Conservation (phyloP, 2,329 filamentous ascomycete genomes). For the Colletotrichum sp. region DNA sequence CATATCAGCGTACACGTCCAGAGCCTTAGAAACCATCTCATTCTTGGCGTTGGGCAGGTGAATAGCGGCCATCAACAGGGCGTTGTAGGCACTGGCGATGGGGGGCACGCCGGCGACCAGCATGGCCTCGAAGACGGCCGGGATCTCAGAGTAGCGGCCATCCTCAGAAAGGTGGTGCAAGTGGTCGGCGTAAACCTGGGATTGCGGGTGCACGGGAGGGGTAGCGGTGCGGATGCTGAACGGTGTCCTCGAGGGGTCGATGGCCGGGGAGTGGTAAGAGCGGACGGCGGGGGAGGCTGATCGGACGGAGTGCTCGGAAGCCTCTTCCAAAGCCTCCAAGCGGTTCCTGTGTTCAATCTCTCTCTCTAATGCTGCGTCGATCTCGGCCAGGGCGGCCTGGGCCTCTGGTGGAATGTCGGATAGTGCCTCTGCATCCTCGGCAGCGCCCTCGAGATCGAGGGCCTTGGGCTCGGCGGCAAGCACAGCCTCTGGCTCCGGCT, state of each 20-base stretch:
- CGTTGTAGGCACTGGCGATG: conserved; percentile 88
- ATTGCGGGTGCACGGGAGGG: conserved; percentile 67
- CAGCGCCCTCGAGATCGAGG: conserved; percentile 41
- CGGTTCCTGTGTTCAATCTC: conserved; percentile 68
- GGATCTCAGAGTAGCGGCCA: conserved; percentile 84
- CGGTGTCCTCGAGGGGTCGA: conserved; percentile 47
- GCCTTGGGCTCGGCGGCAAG: conserved; percentile 66
- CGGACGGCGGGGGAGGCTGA: conserved; percentile 35
- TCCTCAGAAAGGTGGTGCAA: conserved; percentile 75
- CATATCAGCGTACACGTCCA: conserved; percentile 98
- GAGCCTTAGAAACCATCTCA: conserved; percentile 86
- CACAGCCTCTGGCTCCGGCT: conserved; percentile 62
- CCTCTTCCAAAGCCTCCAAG: conserved; percentile 49
- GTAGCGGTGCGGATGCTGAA: conserved; percentile 61
- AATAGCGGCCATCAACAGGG: conserved; percentile 83
- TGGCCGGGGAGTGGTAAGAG: conserved; percentile 43
- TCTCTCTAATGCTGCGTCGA: conserved; percentile 82
- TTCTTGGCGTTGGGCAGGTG: conserved; percentile 79
- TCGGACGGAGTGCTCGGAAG: conserved; percentile 41
- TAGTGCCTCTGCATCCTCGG: conserved; percentile 37
- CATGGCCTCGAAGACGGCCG: conserved; percentile 89
- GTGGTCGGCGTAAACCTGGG: conserved; percentile 76
- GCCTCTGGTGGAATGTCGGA: conserved; percentile 47
- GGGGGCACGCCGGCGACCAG: conserved; percentile 82
- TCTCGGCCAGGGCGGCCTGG: conserved; percentile 73